Evolutionary conservation across 495 filamentous ascomycete species (phyloP), one percentile per base, ranked within the genome.

Genomic region (Aspergillus homomorphus): DNA sequence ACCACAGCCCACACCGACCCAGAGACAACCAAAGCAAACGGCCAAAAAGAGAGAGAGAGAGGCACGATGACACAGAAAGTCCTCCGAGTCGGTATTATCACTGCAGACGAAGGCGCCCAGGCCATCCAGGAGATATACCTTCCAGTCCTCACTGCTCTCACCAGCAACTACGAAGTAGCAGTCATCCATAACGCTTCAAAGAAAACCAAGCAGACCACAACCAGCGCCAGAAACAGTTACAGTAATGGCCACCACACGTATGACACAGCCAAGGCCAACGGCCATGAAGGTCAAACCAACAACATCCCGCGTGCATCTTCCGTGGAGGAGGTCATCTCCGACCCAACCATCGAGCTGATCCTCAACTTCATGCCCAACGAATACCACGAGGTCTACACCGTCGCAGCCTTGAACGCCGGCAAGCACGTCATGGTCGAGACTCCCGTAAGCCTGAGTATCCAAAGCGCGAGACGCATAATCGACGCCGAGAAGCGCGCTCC

Each of bases 381-480:
- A 53, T 80, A 69, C 59, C 84, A 84, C 64, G 78, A 72, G 45
- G 52, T 66, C 45, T 73, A 79, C 63, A 76, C 74, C 43, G 68
- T 84, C 44, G 66, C 72, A 20, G 82, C 81, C 10, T 69, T 87
- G 1, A 46, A 76, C 53, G 62, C 74, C 8, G 74, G 72, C 22
- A 87, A 87, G 61, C 67, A 80, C 48, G 77, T 80, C 57, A 75
- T 87, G 62, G 69, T 85, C 30, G 81, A 85, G 60, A 79, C 81
- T 45, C 84, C 82, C 1, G 62, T 85, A 15, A 74, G 79, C 52
- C 62, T 81, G 51, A 73, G 68, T 55, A 61, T 75, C 44, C 68
- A 63, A 2, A 73, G 69, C 45, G 72, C 76, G 0, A 62, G 75
- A 10, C 61, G 64, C 15, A 77, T 84, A 51, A 63, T 75, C 26